phyloP scores from a whole-genome alignment of 192 early-diverging fungal species.

The Entrophospora sp. region DNA sequence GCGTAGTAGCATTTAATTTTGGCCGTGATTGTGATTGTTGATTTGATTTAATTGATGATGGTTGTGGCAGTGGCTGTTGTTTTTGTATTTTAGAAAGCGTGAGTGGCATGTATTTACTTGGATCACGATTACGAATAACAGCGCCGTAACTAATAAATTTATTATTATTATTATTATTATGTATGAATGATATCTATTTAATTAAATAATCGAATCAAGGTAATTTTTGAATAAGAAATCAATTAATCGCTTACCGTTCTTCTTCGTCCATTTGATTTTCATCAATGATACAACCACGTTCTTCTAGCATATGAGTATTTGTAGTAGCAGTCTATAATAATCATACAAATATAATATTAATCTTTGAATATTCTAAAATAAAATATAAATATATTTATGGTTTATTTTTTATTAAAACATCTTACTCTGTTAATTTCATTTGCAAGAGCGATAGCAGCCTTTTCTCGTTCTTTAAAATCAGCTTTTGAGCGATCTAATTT shows the following conservation, averaged over 20 bases:
- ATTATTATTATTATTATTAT: too few species aligned
- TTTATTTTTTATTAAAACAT: too few species aligned
- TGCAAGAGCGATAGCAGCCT: slow-evolving; percentile 78
- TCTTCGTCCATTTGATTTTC: slow-evolving; percentile 80
- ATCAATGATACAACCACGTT: slow-evolving; percentile 63
- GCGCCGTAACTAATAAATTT: slow-evolving; percentile 57
- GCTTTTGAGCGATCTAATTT: slow-evolving; percentile 74
- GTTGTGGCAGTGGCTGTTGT: too few species aligned
- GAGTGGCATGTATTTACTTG: slow-evolving; percentile 87
- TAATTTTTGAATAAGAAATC: too few species aligned
- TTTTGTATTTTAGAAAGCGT: too few species aligned
- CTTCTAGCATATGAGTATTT: slow-evolving; percentile 86
- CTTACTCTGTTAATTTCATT: slow-evolving; percentile 77
- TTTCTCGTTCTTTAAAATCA: slow-evolving; percentile 80
- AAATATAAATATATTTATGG: not conserved
- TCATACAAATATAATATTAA: not conserved
- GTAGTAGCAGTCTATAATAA: slow-evolving; percentile 43
- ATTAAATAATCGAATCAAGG: not conserved
- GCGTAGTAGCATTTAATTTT: not conserved
- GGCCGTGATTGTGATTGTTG: slow-evolving; percentile 33
- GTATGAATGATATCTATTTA: too few species aligned
- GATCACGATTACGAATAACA: slow-evolving; percentile 55
- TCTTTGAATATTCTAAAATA: not conserved
- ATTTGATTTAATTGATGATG: too few species aligned
- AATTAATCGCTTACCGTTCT: slow-evolving; percentile 38